Evolutionary conservation across 192 early-diverging fungal species (phyloP).

Genomic region (Backusella morwellensis): DNA sequence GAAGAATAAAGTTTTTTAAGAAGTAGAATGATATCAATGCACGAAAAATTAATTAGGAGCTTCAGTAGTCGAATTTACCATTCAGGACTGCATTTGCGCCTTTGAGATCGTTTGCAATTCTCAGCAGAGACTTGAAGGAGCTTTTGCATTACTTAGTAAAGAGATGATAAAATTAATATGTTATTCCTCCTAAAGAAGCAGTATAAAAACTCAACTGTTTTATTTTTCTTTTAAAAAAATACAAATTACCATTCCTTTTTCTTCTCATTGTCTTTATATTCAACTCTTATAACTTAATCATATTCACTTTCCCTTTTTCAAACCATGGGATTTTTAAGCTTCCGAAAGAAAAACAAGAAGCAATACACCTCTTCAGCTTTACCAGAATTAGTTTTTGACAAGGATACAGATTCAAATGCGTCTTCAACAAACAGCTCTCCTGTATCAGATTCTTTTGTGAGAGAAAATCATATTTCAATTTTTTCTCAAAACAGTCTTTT

Average conservation of each 20-base stretch:
- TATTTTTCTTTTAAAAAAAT: neutral
- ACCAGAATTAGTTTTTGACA: neutral
- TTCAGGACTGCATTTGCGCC: neutral
- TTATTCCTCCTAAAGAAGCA: neutral
- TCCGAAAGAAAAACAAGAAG: neutral
- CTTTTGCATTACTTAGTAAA: neutral
- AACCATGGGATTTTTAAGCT: neutral
- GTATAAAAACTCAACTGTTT: neutral
- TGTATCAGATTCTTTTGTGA: neutral
- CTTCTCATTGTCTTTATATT: neutral
- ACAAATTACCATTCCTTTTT: neutral
- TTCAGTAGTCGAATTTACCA: neutral
- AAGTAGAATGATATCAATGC: slow-evolving; percentile 1
- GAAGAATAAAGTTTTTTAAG: neutral
- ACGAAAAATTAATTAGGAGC: neutral
- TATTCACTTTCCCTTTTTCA: neutral
- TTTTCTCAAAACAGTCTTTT: slow-evolving; percentile 1
- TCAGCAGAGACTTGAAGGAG: neutral
- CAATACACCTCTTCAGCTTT: neutral
- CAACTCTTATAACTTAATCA: neutral
- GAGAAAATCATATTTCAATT: neutral
- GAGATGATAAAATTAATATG: neutral
- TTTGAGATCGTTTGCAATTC: neutral
- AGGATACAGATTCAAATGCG: neutral
- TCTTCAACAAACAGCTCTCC: neutral